Conservation (phyloP, 768 basidiomycete genomes). For the Phylloporus scabripes region DNA sequence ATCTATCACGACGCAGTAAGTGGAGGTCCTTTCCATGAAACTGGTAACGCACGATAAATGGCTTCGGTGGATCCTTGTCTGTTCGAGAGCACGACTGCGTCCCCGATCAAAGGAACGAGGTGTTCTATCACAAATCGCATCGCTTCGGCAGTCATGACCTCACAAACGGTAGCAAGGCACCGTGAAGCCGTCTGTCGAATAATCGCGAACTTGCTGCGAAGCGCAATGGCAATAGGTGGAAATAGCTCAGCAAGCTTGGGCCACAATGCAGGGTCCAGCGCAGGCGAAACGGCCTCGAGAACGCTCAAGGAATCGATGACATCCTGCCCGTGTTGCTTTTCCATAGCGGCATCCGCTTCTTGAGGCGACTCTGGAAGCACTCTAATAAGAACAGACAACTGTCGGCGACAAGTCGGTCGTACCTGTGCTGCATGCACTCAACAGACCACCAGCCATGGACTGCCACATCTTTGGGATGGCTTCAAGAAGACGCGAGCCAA, state of each 20-base stretch:
- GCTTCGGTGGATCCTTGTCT: slow-evolving; percentile 89
- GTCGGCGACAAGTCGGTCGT: slow-evolving; percentile 16
- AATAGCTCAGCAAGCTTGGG: slow-evolving; percentile 65
- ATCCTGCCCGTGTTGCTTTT: slow-evolving; percentile 76
- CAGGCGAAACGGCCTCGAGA: slow-evolving; percentile 73
- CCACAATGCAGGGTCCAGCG: slow-evolving; percentile 67
- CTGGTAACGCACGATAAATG: slow-evolving; percentile 72
- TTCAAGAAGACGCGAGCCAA: slow-evolving; percentile 66
- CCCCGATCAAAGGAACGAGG: slow-evolving; percentile 76
- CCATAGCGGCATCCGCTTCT: slow-evolving; percentile 60
- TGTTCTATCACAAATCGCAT: slow-evolving; percentile 89
- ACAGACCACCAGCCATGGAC: slow-evolving; percentile 76
- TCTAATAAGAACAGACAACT: not conserved
- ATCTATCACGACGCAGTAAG: slow-evolving; percentile 44
- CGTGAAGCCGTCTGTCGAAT: slow-evolving; percentile 83
- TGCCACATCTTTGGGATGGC: slow-evolving; percentile 94
- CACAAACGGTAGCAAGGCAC: slow-evolving; percentile 84
- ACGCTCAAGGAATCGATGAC: slow-evolving; percentile 92
- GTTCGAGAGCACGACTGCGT: slow-evolving; percentile 65
- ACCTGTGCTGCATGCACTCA: slow-evolving; percentile 66
- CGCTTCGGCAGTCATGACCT: slow-evolving; percentile 76
- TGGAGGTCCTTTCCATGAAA: not conserved
- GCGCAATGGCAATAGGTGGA: slow-evolving; percentile 67
- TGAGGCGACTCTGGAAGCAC: slow-evolving; percentile 43
- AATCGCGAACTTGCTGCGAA: slow-evolving; percentile 86